Conservation (phyloP, 2,329 filamentous ascomycete species). For the Cladosporium sp. region DNA sequence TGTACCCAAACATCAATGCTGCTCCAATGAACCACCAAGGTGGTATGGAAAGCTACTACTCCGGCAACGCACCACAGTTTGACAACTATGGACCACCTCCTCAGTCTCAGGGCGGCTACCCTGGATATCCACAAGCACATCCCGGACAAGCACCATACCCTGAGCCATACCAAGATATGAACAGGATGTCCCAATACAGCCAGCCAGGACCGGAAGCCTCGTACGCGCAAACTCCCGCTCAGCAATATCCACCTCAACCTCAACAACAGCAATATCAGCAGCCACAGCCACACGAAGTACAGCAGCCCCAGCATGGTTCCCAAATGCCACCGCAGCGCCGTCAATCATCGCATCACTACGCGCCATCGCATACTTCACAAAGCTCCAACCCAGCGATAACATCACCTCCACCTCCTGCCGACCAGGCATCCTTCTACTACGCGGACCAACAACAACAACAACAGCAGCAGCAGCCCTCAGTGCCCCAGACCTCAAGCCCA, state of each 20-base stretch:
- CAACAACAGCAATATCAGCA: constrained; percentile 34
- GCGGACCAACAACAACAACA: constrained; percentile 46
- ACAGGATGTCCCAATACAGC: constrained; percentile 41
- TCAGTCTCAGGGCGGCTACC: constrained; percentile 54
- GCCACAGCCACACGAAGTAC: constrained; percentile 26
- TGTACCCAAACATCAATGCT: constrained; percentile 71
- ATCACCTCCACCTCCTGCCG: constrained; percentile 41
- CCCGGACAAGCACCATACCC: constrained; percentile 42
- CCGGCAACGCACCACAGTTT: constrained; percentile 59
- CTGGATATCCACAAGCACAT: constrained; percentile 48
- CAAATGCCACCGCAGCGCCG: constrained; percentile 33
- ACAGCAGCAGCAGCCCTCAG: constrained; percentile 24
- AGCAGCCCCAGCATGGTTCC: constrained; percentile 22
- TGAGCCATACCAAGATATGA: constrained; percentile 36
- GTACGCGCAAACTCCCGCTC: constrained; percentile 35
- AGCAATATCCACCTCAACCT: constrained; percentile 41
- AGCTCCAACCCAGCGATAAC: constrained; percentile 31
- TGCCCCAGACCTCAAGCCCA: constrained; percentile 35
- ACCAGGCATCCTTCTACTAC: constrained; percentile 62
- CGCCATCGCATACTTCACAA: constrained; percentile 37
- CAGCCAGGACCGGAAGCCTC: constrained; percentile 32
- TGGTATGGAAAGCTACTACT: constrained; percentile 80
- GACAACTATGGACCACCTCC: constrained; percentile 47
- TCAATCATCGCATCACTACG: constrained; percentile 35
- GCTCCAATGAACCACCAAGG: constrained; percentile 44